A percentile compares a stretch with the other conserved stretches of the same genome.
phyloP scores from a whole-genome alignment of 352 stramenopile species.

The Thalassiosira ordinaria region DNA sequence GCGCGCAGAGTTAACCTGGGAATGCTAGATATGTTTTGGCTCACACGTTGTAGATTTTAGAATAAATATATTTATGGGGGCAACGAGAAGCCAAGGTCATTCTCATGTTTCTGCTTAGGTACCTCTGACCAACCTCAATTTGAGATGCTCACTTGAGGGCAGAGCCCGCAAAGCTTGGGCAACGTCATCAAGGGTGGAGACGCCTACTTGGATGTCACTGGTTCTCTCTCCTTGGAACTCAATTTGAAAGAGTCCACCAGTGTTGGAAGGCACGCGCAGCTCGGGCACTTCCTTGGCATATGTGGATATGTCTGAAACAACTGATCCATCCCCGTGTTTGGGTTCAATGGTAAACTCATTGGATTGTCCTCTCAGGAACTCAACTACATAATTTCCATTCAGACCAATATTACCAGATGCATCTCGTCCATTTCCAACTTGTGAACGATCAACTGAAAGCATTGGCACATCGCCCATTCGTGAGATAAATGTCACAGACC shows the following conservation, averaged over 20 bases:
- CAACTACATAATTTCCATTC: slow-evolving; percentile 80
- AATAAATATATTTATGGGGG: too few relatives aligned
- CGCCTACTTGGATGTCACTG: slow-evolving; percentile 81
- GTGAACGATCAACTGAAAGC: slow-evolving; percentile 60
- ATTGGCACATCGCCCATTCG: slow-evolving; percentile 88
- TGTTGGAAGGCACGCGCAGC: slow-evolving; percentile 34
- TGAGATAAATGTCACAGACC: slow-evolving; percentile 88
- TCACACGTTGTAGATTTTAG: too few relatives aligned
- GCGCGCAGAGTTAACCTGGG: too few relatives aligned
- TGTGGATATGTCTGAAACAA: slow-evolving; percentile 89
- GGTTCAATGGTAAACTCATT: slow-evolving; percentile 96
- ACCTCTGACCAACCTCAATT: too few relatives aligned
- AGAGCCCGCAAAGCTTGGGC: slow-evolving; percentile 86
- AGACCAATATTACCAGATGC: slow-evolving; percentile 65
- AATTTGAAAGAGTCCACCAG: slow-evolving; percentile 68
- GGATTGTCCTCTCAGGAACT: slow-evolving; percentile 92
- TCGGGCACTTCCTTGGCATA: slow-evolving; percentile 62
- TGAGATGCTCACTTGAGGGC: slow-evolving; percentile 86
- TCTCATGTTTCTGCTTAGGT: too few relatives aligned
- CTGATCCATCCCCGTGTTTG: slow-evolving; percentile 90
- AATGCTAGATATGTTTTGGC: too few relatives aligned
- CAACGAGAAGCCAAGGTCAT: too few relatives aligned
- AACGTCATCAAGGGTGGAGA: slow-evolving; percentile 46
- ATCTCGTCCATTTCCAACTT: slow-evolving; percentile 54
- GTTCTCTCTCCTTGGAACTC: slow-evolving; percentile 83